Evolutionary conservation across 2,329 filamentous ascomycete species (phyloP).

Genomic region (Coniochaeta sp.): DNA sequence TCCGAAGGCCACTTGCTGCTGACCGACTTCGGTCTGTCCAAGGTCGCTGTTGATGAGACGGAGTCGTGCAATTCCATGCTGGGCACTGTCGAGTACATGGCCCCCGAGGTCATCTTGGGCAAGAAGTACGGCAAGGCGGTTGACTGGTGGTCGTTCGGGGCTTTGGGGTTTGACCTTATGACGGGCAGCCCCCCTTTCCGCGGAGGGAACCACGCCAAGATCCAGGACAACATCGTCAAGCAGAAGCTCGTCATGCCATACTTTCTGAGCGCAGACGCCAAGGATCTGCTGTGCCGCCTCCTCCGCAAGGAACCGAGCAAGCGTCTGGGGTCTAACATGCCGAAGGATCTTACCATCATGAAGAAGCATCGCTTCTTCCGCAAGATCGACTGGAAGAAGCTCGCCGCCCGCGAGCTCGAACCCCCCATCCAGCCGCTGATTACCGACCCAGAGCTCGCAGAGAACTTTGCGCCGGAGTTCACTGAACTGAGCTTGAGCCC

Average conservation of each 20-base stretch:
- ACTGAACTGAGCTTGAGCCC: slow-evolving; percentile 79
- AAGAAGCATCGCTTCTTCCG: slow-evolving; percentile 95
- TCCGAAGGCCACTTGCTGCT: slow-evolving; percentile 84
- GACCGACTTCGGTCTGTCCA: slow-evolving; percentile 94
- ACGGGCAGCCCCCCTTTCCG: slow-evolving; percentile 89
- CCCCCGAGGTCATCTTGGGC: slow-evolving; percentile 84
- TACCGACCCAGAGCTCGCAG: slow-evolving; percentile 89
- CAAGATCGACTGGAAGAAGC: slow-evolving; percentile 88
- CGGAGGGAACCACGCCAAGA: slow-evolving; percentile 86
- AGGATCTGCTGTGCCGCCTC: slow-evolving; percentile 84
- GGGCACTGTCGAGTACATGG: slow-evolving; percentile 98
- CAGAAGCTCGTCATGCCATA: slow-evolving; percentile 86
- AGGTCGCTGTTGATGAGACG: slow-evolving; percentile 70
- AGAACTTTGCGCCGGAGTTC: slow-evolving; percentile 94
- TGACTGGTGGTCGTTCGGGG: slow-evolving; percentile 98
- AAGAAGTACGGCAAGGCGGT: slow-evolving; percentile 89
- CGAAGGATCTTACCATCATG: slow-evolving; percentile 76
- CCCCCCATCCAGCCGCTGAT: slow-evolving; percentile 90
- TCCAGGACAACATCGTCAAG: slow-evolving; percentile 91
- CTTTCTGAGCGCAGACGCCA: slow-evolving; percentile 84
- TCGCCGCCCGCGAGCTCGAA: slow-evolving; percentile 73
- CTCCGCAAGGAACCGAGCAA: slow-evolving; percentile 89
- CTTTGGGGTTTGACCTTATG: slow-evolving; percentile 84
- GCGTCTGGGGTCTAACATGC: slow-evolving; percentile 80
- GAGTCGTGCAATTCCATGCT: slow-evolving; percentile 77